Conservation (phyloP, 1,284 basidiomycete species). For the Pseudozyma pruni region DNA sequence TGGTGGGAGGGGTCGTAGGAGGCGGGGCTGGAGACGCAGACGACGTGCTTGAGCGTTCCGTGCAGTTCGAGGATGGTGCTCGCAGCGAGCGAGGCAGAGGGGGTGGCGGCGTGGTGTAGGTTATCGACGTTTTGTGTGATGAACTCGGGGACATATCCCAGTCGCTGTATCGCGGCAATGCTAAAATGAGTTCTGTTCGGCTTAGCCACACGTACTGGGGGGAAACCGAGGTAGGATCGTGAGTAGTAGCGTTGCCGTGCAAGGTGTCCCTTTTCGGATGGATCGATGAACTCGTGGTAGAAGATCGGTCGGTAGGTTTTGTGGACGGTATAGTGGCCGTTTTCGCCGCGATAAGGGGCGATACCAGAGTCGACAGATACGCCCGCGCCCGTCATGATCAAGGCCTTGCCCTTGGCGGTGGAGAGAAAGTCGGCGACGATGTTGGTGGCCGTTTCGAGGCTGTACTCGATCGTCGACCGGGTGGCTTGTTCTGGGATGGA, state of each 20-base stretch:
- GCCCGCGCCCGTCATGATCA: slow-evolving; percentile 64
- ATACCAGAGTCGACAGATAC: slow-evolving; percentile 66
- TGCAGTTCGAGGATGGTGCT: slow-evolving; percentile 65
- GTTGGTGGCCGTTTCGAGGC: slow-evolving; percentile 42
- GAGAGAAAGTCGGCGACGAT: slow-evolving; percentile 48
- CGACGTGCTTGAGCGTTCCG: slow-evolving; percentile 47
- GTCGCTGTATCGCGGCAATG: slow-evolving; percentile 60
- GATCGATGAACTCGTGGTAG: slow-evolving; percentile 63
- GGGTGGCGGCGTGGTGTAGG: slow-evolving; percentile 63
- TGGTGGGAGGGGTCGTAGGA: background rate
- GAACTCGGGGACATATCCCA: slow-evolving; percentile 56
- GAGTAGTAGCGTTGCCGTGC: slow-evolving; percentile 65
- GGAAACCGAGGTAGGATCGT: slow-evolving; percentile 65
- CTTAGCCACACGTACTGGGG: slow-evolving; percentile 56
- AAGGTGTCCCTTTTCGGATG: slow-evolving; percentile 46
- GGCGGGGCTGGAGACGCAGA: slow-evolving; percentile 26
- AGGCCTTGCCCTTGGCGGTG: slow-evolving; percentile 37
- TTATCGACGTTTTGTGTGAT: slow-evolving; percentile 68
- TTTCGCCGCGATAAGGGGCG: slow-evolving; percentile 64
- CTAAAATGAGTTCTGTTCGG: slow-evolving; percentile 65
- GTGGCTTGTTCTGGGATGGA: slow-evolving; percentile 54
- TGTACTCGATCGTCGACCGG: slow-evolving; percentile 36
- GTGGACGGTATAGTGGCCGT: slow-evolving; percentile 63
- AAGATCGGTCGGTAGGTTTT: slow-evolving; percentile 66
- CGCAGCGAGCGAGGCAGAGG: slow-evolving; percentile 43